Percentiles rank a stretch among this genome's conserved stretches.
Conservation (phyloP, 768 basidiomycete species). For the Boletellus ananas region DNA sequence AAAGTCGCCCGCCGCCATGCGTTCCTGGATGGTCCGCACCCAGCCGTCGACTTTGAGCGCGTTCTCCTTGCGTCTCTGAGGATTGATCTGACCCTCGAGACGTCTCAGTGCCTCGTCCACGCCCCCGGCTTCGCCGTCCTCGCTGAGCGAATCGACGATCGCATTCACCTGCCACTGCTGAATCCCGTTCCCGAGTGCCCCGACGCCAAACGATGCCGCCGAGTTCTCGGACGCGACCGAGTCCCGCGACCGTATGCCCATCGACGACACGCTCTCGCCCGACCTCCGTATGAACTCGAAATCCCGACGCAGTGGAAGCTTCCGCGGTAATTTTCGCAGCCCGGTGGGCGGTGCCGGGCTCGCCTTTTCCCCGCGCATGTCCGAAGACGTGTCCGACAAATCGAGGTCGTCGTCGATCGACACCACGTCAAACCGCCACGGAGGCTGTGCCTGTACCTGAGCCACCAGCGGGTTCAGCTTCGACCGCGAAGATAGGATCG, state of each 20-base stretch:
- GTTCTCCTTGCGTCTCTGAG: conserved; percentile 63
- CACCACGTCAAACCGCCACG: conserved; percentile 67
- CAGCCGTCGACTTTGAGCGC: conserved; percentile 77
- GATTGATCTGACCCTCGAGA: conserved; percentile 85
- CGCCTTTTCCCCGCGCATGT: conserved; percentile 34
- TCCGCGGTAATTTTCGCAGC: conserved; percentile 50
- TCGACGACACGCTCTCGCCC: conserved; percentile 69
- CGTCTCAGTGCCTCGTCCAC: conserved; percentile 77
- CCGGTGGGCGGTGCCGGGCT: conserved; percentile 46
- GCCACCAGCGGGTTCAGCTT: conserved; percentile 30
- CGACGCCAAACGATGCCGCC: conserved; percentile 37
- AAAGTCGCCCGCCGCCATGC: conserved; percentile 63
- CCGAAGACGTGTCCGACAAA: conserved; percentile 73
- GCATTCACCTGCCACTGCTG: conserved; percentile 85
- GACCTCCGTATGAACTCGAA: conserved; percentile 79
- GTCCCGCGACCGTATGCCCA: conserved; percentile 65
- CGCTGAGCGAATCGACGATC: conserved; percentile 66
- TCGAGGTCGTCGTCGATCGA: conserved; percentile 81
- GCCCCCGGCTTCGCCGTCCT: conserved; percentile 73
- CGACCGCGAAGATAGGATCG: conserved; percentile 30
- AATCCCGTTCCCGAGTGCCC: conserved; percentile 38
- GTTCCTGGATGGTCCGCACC: conserved; percentile 68
- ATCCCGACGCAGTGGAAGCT: conserved; percentile 70
- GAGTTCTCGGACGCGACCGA: conserved; percentile 51
- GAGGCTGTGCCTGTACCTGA: conserved; percentile 37